A percentile compares a stretch with the other conserved stretches of the same genome.
These are phyloP conservation scores for Patellifolia procumbens DNA, from an alignment of 179 eudicot species.

Conservation along the genomic window DNA sequence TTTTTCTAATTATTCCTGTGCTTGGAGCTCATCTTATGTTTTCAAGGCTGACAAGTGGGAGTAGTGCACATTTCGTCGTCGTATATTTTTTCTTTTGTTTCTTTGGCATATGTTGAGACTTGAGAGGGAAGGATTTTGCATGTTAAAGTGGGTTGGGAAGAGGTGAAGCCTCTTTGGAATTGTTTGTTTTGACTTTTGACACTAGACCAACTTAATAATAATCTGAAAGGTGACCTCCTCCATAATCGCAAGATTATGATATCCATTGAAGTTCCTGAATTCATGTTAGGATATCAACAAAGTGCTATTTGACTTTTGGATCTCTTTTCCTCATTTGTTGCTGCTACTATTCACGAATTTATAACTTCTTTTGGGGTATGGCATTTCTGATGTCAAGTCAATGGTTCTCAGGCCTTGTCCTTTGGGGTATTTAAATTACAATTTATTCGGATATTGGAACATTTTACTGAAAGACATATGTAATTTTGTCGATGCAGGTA, in stretches of 20 bases:
- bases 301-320: not conserved
- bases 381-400: not conserved
- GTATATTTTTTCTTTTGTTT: not conserved
- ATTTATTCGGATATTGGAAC: not conserved
- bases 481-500: slow-evolving; percentile 56
- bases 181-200: not conserved
- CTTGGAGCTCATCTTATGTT: not conserved
- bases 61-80: not conserved
- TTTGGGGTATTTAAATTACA: slow-evolving; percentile 4
- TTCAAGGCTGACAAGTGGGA: not conserved
- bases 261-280: not conserved
- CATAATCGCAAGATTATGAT: not conserved
- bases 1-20: not conserved
- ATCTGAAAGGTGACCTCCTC: not conserved
- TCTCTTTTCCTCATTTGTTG: not conserved
- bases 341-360: not conserved
- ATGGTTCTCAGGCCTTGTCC: slow-evolving; percentile 1
- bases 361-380: not conserved
- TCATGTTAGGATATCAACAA: not conserved
- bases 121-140: not conserved
- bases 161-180: not conserved
- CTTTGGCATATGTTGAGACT: not conserved
- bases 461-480: slow-evolving; percentile 29
- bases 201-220: not conserved
- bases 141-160: not conserved